phyloP scores from a whole-genome alignment of 2,329 filamentous ascomycete species.

The Epichloe elymi region DNA sequence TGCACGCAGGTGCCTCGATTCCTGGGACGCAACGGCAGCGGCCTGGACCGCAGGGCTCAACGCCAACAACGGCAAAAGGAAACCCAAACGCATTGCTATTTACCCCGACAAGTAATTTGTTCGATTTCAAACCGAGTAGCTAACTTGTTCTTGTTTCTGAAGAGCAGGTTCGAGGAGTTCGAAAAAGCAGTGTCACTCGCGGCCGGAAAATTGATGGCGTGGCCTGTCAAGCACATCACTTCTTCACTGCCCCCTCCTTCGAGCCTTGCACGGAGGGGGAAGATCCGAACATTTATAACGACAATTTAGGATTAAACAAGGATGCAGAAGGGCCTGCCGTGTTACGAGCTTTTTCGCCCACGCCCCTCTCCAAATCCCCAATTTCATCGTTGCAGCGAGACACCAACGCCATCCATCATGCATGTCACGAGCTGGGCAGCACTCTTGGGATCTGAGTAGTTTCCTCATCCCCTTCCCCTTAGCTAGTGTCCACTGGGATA shows the following conservation, averaged over 20 bases:
- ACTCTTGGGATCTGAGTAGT: not conserved
- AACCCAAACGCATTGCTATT: conserved; percentile 8
- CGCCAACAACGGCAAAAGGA: conserved; percentile 8
- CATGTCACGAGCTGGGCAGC: not conserved
- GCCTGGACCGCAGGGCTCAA: conserved; percentile 6
- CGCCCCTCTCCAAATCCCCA: not conserved
- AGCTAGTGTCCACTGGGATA: not conserved
- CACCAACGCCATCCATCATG: too few relatives aligned
- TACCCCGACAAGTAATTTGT: not conserved
- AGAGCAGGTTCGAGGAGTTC: too few relatives aligned
- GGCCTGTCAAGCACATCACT: not conserved
- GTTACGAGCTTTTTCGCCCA: not conserved
- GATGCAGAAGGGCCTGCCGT: not conserved
- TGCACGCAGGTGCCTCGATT: not conserved
- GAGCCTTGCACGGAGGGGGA: not conserved
- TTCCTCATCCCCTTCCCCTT: not conserved
- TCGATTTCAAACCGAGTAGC: not conserved
- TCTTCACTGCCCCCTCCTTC: not conserved
- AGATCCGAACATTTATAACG: not conserved
- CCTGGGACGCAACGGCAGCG: not conserved
- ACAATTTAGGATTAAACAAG: not conserved
- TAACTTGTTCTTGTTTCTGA: not conserved
- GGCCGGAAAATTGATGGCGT: not conserved
- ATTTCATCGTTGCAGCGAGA: not conserved
- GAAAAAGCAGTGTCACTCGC: not conserved